Percentiles rank a stretch among this genome's conserved stretches.
Evolutionary conservation across 2,329 filamentous ascomycete species (phyloP).

Genomic region (Cladosporium phlei): DNA sequence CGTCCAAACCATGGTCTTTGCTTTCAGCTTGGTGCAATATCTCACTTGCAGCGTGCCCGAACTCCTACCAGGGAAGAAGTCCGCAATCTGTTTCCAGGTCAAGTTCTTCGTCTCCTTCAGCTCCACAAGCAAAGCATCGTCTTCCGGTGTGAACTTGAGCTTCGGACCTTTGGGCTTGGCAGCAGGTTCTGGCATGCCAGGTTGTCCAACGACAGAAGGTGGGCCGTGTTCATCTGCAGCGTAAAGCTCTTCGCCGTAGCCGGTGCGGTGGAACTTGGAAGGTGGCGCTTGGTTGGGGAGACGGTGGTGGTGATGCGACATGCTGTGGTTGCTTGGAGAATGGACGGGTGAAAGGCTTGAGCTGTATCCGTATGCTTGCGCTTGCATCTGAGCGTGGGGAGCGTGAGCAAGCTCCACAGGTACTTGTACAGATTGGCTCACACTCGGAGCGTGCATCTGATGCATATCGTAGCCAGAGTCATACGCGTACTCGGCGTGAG

Average conservation of each 20-base stretch:
- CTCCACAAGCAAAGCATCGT: conserved; percentile 81
- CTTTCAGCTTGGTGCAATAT: conserved; percentile 92
- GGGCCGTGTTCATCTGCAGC: conserved; percentile 50
- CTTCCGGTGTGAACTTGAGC: conserved; percentile 88
- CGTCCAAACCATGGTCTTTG: conserved; percentile 89
- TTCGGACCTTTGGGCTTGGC: conserved; percentile 79
- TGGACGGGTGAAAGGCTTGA: conserved; percentile 2
- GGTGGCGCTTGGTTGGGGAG: conserved; percentile 69
- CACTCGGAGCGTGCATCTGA: conserved; percentile 32
- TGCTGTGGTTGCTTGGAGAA: background rate
- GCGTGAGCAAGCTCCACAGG: conserved; percentile 36
- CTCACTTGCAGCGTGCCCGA: conserved; percentile 88
- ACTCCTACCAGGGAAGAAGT: conserved; percentile 88
- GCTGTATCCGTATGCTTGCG: conserved; percentile 11
- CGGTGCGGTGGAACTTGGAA: conserved; percentile 59
- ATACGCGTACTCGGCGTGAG: conserved; percentile 38
- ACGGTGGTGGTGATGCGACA: conserved; percentile 70
- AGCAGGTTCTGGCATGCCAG: conserved; percentile 80
- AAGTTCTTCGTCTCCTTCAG: conserved; percentile 91
- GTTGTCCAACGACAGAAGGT: conserved; percentile 80
- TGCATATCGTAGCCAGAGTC: conserved; percentile 36
- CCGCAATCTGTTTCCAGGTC: conserved; percentile 96
- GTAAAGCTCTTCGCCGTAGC: conserved; percentile 45
- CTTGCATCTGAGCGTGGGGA: conserved; percentile 23
- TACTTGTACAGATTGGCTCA: conserved; percentile 29